A percentile compares a stretch with the other conserved stretches of the same genome.
phyloP scores from a whole-genome alignment of 192 early-diverging fungal species.

The Coemansia sp. region DNA sequence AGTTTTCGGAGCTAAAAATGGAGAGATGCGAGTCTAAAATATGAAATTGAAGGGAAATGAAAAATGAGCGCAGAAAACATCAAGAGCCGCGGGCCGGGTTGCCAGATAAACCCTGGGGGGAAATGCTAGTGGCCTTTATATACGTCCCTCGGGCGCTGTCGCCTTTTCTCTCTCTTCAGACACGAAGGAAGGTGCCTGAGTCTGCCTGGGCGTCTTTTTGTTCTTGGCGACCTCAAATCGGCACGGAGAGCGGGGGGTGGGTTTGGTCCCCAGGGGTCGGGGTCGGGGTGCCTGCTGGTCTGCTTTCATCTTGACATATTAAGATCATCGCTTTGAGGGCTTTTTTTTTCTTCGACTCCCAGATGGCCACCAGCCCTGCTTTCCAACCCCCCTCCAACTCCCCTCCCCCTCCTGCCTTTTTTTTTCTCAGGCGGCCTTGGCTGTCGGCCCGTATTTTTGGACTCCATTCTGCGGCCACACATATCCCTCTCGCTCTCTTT shows the following conservation, averaged over 20 bases:
- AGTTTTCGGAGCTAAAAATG: background rate
- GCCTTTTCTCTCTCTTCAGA: background rate
- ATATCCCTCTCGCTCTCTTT: background rate
- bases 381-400: background rate
- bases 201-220: background rate
- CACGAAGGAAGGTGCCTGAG: background rate
- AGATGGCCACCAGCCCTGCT: background rate
- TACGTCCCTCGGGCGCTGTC: background rate
- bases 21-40: slow-evolving; percentile 13
- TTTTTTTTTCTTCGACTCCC: background rate
- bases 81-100: background rate
- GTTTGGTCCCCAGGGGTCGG: background rate
- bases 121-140: slow-evolving; percentile 6
- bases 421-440: background rate
- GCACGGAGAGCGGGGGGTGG: background rate
- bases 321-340: slow-evolving; percentile 1
- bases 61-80: slow-evolving; percentile 9
- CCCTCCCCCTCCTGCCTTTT: background rate
- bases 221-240: background rate
- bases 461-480: slow-evolving; percentile 6
- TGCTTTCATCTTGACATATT: background rate
- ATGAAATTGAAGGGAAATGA: slow-evolving; percentile 8
- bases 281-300: background rate
- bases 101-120: slow-evolving; percentile 3
- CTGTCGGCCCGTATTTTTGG: slow-evolving; percentile 11